Percentiles rank a stretch among this genome's conserved stretches.
Conservation (phyloP, 768 basidiomycete species). For the Suillus clintonianus region DNA sequence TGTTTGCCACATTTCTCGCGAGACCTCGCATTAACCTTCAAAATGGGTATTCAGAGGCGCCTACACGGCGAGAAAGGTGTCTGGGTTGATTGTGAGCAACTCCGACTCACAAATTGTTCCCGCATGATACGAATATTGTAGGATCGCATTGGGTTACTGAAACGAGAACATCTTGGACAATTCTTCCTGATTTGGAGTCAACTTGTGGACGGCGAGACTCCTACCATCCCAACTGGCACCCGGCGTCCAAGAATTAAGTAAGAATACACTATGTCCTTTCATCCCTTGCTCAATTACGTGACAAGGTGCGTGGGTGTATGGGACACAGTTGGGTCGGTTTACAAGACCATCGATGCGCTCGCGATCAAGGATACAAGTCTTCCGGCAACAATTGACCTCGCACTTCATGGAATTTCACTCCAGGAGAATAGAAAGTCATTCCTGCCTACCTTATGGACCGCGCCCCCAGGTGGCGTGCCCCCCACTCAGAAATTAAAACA, state of each 20-base stretch:
- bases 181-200: conserved; percentile 16
- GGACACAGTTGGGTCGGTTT: conserved; percentile 23
- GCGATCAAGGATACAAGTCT: conserved; percentile 17
- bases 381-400: conserved; percentile 16
- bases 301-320: conserved; percentile 21
- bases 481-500: conserved; percentile 15
- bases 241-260: background rate
- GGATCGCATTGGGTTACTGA: conserved; percentile 20
- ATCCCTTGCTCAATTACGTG: background rate
- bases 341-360: conserved; percentile 7
- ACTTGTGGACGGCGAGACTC: conserved; percentile 4
- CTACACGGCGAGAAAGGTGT: conserved; percentile 9
- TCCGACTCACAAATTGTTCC: background rate
- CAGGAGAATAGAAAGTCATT: conserved; percentile 27
- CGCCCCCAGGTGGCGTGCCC: conserved; percentile 1
- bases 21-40: background rate
- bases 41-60: conserved; percentile 4
- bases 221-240: conserved; percentile 2
- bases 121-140: background rate
- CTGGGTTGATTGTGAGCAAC: conserved; percentile 7
- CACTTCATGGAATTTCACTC: conserved; percentile 28
- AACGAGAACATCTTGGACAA: conserved; percentile 8
- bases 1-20: background rate
- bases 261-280: background rate
- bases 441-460: conserved; percentile 18